Evolutionary conservation across 306 rosid species (phyloP).

Genomic region (Inga laurina): DNA sequence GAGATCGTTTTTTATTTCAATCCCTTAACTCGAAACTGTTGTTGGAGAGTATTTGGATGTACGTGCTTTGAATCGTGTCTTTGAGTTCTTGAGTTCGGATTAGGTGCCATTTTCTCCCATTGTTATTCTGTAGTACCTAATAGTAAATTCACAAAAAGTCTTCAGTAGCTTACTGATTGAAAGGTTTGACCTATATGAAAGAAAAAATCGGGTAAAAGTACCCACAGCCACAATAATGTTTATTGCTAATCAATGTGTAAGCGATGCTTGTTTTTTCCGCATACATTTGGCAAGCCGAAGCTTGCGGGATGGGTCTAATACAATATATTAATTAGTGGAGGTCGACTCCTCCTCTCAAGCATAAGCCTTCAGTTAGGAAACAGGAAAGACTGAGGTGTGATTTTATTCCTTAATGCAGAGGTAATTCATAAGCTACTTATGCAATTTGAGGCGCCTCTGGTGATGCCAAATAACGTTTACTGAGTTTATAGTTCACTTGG

Average conservation of each 20-base stretch:
- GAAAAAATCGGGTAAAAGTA: neutral
- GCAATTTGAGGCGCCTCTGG: neutral
- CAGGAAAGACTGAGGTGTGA: no score
- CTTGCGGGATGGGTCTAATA: no score
- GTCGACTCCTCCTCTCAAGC: no score
- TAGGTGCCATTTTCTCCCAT: neutral
- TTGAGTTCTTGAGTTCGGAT: neutral
- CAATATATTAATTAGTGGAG: no score
- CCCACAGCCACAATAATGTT: neutral
- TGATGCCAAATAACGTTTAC: neutral
- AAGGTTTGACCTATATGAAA: neutral
- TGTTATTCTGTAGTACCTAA: neutral
- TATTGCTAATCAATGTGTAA: constrained; percentile 16
- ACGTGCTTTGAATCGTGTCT: neutral
- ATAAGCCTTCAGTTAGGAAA: no score
- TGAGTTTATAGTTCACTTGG: neutral
- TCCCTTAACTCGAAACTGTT: neutral
- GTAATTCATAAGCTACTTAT: neutral
- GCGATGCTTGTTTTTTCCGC: constrained; percentile 15
- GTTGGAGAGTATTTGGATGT: neutral
- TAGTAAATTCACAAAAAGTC: neutral
- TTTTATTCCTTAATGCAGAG: neutral
- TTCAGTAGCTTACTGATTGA: neutral
- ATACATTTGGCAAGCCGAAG: no score
- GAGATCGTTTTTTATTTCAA: neutral